These are phyloP conservation scores for Leucogyrophana mollusca DNA, from an alignment of 768 basidiomycete genomes.

Conservation along the genomic window DNA sequence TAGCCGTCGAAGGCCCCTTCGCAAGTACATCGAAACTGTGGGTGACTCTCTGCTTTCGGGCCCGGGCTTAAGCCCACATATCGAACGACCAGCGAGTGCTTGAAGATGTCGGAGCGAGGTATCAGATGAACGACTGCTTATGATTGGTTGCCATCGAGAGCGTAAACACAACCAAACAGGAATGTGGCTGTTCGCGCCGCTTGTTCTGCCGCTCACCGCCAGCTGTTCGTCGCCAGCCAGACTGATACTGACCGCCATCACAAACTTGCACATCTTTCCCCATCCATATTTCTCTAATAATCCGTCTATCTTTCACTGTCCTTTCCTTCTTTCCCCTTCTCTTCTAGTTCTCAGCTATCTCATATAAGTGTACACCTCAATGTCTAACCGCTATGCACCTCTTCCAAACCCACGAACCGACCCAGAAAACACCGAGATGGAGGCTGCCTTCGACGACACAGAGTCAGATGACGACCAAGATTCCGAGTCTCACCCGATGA, in stretches of 20 bases:
- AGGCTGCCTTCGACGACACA: slow-evolving; percentile 83
- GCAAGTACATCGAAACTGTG: no score
- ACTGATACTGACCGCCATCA: no score
- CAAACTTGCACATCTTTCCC: neutral
- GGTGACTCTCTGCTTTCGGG: no score
- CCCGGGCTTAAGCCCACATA: no score
- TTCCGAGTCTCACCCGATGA: slow-evolving; percentile 51
- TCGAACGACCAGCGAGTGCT: no score
- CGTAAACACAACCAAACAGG: neutral
- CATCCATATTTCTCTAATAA: neutral
- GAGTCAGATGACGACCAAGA: slow-evolving; percentile 64
- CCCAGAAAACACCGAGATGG: slow-evolving; percentile 62
- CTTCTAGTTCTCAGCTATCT: no score
- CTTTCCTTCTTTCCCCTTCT: slow-evolving; percentile 3
- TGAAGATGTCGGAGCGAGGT: no score
- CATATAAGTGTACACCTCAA: slow-evolving; percentile 11
- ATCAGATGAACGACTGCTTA: no score
- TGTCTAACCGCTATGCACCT: slow-evolving; percentile 67
- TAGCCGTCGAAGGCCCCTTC: no score
- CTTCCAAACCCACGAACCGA: slow-evolving; percentile 57
- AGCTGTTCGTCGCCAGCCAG: no score
- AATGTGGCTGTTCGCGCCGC: neutral
- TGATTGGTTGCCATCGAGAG: no score
- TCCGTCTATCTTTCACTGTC: neutral
- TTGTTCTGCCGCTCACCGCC: neutral